Base-by-base conservation (phyloP, 2,329 filamentous ascomycete genomes). In the Ascochyta rabiei region DNA sequence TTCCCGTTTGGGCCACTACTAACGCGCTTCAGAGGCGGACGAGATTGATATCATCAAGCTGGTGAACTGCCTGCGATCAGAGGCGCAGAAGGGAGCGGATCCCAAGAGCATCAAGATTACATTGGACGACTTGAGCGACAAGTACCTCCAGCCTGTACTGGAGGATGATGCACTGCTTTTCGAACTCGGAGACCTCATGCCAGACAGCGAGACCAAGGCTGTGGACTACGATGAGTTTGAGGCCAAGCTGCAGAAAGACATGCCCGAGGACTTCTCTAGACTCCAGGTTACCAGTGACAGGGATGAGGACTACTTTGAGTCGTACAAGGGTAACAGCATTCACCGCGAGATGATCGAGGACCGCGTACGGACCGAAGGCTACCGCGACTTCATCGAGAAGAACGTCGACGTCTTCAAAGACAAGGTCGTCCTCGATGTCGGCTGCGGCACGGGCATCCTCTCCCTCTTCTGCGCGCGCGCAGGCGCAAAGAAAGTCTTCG, bases 291-390 rank as follows among this genome's bases (percentile, higher is more conserved):
- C 64, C 10, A 67, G 68, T 9, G 69, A 87, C 59, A 80, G 82
- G 30, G 84, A 87, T 60, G 80, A 80, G 23, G 80, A 82, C 60
- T 89, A 89, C 64, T 89, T 88, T 65, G 81, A 81, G 19, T 86
- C 84, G 0, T 89, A 89, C 70, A 82, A 85, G 43, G 63, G 63
- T 28, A 60, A 70, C 89, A 90, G 91, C 53, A 97, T 98, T 51
- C 93, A 98, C 74, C 91, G 96, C 72, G 92, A 89, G 7, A 98
- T 98, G 93, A 83, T 98, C 59, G 96, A 96, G 74, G 93, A 98
- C 70, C 82, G 85, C 0, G 83, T 96, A 35, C 89, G 93, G 46
- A 98, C 93, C 10, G 90, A 96, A 67, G 89, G 91, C 3, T 98
- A 98, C 77, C 87, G 93, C 40, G 92, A 98, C 76, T 96, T 97